Base-by-base conservation (phyloP, 2,329 filamentous ascomycete species). In the Colletotrichum sp. region DNA sequence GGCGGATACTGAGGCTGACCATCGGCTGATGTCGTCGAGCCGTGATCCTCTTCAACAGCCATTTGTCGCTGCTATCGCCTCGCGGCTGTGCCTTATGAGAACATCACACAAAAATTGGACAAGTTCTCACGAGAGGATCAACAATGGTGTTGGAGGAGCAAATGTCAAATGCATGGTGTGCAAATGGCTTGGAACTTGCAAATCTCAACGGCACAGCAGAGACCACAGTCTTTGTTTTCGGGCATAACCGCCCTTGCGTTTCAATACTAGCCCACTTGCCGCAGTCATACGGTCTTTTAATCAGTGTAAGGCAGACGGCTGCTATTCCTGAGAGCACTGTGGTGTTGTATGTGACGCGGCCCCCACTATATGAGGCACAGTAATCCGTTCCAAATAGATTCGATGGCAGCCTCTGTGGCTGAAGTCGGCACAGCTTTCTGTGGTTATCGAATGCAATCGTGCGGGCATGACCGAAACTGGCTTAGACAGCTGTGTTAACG, bases 371-470 rank as follows among this genome's bases (percentile, higher is more conserved):
- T 31, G 5, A 29, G 66, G 55, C 33, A 43, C 24, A n/a, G 16
- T 62, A 6, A 16, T 31, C 12, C 66, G 70, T 62, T 33, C 70
- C 71, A 24, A 55, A 66, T 73, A 71, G 43, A 73, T 70, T 47
- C n/a, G 15, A 43, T 15, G 27, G 33, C 29, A 34, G 55, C 27
- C 54, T 61, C 54, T 8, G 36, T 51, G 66, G 29, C 55, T 36
- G 55, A 6, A 31, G 33, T 36, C 33, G 51, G 51, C 51, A 58
- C 38, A n/a, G 24, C 21, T 58, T 8, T 38, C 51, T 21, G 43
- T 51, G 24, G 38, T 29, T 2, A 38, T 18, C 15, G 15, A 21
- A 55, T 55, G 43, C 63, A 66, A 36, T 29, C 43, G 15, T 7
- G 13, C 59, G 59, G 51, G 51, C 51, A 65, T 61, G 59, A 38